Evolutionary conservation across 805 yeast genomes (phyloP).

Genomic region (Jamesozyma piceae): DNA sequence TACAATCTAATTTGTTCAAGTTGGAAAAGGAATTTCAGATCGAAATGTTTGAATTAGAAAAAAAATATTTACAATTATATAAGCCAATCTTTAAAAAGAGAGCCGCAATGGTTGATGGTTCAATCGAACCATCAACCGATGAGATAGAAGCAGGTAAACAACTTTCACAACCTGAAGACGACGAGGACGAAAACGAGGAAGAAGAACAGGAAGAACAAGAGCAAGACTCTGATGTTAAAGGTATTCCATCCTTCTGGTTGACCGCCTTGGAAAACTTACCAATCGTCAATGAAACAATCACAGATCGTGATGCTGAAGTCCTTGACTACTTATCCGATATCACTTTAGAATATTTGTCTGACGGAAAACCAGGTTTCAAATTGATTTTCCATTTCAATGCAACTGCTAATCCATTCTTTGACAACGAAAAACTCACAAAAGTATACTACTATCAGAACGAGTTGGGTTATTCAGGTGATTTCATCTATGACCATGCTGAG

Average conservation of each 20-base stretch:
- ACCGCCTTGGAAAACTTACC: slow-evolving; percentile 86
- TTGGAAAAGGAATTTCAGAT: slow-evolving; percentile 87
- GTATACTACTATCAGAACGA: slow-evolving; percentile 91
- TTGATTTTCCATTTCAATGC: slow-evolving; percentile 70
- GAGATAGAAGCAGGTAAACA: slow-evolving; percentile 74
- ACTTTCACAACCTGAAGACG: slow-evolving; percentile 39
- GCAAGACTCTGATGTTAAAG: slow-evolving; percentile 42
- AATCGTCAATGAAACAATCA: slow-evolving; percentile 71
- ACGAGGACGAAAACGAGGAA: slow-evolving; percentile 36
- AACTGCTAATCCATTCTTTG: slow-evolving; percentile 59
- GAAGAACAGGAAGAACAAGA: slow-evolving; percentile 37
- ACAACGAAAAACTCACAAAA: slow-evolving; percentile 64
- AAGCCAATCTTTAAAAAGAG: slow-evolving; percentile 70
- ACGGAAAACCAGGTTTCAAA: slow-evolving; percentile 68
- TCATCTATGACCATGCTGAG: slow-evolving; percentile 93
- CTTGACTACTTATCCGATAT: slow-evolving; percentile 60
- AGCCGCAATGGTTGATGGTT: slow-evolving; percentile 62
- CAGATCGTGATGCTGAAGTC: slow-evolving; percentile 85
- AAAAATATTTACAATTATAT: slow-evolving; percentile 62
- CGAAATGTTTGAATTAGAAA: slow-evolving; percentile 79
- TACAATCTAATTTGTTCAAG: slow-evolving; percentile 71
- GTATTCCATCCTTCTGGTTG: slow-evolving; percentile 94
- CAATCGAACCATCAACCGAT: slow-evolving; percentile 62
- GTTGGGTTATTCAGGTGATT: slow-evolving; percentile 90
- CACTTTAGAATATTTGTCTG: slow-evolving; percentile 64